These are phyloP conservation scores for Leishmania braziliensis DNA, from an alignment of 208 protist genomes.

Conservation along the genomic window DNA sequence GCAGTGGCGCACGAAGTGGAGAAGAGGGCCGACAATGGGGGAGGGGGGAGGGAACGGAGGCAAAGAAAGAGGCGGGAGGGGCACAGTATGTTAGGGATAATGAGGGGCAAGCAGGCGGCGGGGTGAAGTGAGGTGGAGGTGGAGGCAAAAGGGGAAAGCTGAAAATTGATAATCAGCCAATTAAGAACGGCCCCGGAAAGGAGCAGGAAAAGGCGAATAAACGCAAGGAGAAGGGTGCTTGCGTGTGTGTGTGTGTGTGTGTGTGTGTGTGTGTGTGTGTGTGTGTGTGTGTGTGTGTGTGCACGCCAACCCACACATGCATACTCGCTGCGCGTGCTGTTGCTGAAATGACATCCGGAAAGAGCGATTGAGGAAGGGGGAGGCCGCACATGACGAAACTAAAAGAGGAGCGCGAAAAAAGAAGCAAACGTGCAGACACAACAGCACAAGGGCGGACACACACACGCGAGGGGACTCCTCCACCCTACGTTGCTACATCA, in stretches of 20 bases:
- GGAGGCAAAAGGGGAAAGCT: neutral
- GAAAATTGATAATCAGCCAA: neutral
- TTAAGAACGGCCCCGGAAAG: neutral
- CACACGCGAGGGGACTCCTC: neutral
- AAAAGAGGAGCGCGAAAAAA: too few relatives aligned
- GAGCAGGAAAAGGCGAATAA: neutral
- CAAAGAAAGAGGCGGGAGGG: neutral
- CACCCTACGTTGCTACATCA: neutral
- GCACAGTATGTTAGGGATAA: neutral
- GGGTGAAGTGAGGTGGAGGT: neutral
- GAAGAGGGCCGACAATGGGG: neutral
- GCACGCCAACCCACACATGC: neutral
- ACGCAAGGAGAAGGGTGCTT: neutral
- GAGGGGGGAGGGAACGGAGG: neutral
- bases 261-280: neutral
- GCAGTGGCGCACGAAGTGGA: neutral
- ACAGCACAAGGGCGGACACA: neutral
- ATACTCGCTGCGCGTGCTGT: neutral
- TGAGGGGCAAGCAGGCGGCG: neutral
- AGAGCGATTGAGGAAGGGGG: neutral
- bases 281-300: too few relatives aligned
- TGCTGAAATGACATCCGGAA: neutral
- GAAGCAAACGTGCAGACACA: too few relatives aligned
- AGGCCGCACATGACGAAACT: neutral
- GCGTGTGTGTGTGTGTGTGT: too few relatives aligned